Evolutionary conservation across 2,329 filamentous ascomycete genomes (phyloP).

Genomic region (Exserohilum rostratum): DNA sequence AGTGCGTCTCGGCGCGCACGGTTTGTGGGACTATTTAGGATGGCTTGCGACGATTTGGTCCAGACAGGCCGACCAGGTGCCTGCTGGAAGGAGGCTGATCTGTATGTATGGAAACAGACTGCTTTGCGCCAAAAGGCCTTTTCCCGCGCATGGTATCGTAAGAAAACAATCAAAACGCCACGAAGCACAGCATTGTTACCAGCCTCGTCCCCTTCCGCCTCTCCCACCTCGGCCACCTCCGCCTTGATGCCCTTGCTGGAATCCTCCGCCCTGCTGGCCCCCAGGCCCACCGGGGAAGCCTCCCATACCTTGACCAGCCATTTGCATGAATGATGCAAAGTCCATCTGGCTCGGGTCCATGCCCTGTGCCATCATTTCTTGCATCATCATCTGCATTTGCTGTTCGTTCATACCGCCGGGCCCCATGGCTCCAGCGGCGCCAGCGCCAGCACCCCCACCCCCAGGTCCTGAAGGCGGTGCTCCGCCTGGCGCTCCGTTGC

Average conservation of each 20-base stretch:
- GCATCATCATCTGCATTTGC: constrained; percentile 66
- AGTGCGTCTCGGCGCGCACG: not conserved
- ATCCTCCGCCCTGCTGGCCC: constrained; percentile 34
- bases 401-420: constrained; percentile 55
- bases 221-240: constrained; percentile 37
- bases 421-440: constrained; percentile 12
- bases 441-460: constrained; percentile 4
- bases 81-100: constrained; percentile 3
- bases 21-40: not conserved
- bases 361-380: constrained; percentile 59
- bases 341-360: constrained; percentile 45
- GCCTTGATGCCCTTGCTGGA: constrained; percentile 39
- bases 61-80: not conserved
- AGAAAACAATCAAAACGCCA: constrained; percentile 27
- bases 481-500: constrained; percentile 21
- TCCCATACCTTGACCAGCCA: constrained; percentile 41
- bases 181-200: constrained; percentile 21
- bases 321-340: constrained; percentile 44
- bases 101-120: constrained; percentile 11
- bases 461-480: constrained; percentile 42
- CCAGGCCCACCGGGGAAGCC: constrained; percentile 32
- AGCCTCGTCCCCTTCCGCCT: constrained; percentile 33
- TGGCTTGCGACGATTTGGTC: not conserved
- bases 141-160: constrained; percentile 28
- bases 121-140: constrained; percentile 16